A percentile compares a stretch with the other conserved stretches of the same genome.
phyloP scores from a whole-genome alignment of 2,329 filamentous ascomycete species.

The Dothiorella sarmentorum region DNA sequence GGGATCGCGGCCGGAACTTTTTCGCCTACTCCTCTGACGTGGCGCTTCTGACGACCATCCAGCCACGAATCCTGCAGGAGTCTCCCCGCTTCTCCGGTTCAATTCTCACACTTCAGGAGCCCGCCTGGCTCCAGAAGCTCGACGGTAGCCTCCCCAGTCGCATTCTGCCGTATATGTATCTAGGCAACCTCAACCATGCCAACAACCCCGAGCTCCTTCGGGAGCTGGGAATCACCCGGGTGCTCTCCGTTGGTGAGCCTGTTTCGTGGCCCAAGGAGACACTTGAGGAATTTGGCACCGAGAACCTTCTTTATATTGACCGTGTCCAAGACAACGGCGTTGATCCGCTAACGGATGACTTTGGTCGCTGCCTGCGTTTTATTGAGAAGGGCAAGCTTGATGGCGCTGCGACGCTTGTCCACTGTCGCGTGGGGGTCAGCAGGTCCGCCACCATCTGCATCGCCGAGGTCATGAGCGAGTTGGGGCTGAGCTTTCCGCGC shows the following conservation, averaged over 20 bases:
- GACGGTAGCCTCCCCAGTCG: conserved; percentile 90
- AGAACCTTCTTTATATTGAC: conserved; percentile 78
- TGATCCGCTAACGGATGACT: conserved; percentile 82
- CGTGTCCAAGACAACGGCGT: conserved; percentile 96
- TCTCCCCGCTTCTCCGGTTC: conserved; percentile 57
- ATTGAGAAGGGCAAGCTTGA: conserved; percentile 79
- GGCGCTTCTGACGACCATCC: conserved; percentile 71
- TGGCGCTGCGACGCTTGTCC: conserved; percentile 83
- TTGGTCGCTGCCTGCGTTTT: conserved; percentile 81
- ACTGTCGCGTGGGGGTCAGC: conserved; percentile 94
- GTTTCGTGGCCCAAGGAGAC: conserved; percentile 75
- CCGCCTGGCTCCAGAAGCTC: conserved; percentile 75
- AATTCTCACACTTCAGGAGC: conserved; percentile 59
- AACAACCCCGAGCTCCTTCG: conserved; percentile 84
- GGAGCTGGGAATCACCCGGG: conserved; percentile 77
- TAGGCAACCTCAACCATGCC: conserved; percentile 88
- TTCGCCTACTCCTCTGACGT: conserved; percentile 95
- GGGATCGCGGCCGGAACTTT: conserved; percentile 79
- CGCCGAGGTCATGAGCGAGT: conserved; percentile 89
- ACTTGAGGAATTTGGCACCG: conserved; percentile 64
- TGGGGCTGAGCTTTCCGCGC: conserved; percentile 78
- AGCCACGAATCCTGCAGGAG: conserved; percentile 68
- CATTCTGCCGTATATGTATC: conserved; percentile 89
- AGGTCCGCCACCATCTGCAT: conserved; percentile 97
- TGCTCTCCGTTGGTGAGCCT: conserved; percentile 88